phyloP scores from a whole-genome alignment of 2,329 filamentous ascomycete species.

The Ciborinia camelliae region DNA sequence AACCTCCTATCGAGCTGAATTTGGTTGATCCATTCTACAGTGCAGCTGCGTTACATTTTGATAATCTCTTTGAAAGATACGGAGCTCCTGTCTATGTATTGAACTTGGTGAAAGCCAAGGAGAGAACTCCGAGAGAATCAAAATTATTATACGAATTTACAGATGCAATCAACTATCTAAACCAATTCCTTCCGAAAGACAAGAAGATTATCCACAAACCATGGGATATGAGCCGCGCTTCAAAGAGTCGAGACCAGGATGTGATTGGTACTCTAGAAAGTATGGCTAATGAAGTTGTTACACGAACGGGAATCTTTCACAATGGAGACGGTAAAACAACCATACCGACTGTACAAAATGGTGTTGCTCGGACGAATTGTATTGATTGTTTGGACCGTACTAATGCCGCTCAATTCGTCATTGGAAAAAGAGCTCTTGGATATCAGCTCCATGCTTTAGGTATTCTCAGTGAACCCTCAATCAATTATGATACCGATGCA shows the following conservation, averaged over 20 bases:
- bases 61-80: slow-evolving; percentile 90
- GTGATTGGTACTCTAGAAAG: slow-evolving; percentile 88
- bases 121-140: slow-evolving; percentile 85
- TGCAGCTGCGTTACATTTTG: slow-evolving; percentile 89
- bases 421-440: slow-evolving; percentile 89
- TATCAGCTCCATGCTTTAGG: slow-evolving; percentile 90
- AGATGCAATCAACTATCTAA: slow-evolving; percentile 83
- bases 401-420: slow-evolving; percentile 96
- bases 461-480: slow-evolving; percentile 71
- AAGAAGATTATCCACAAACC: slow-evolving; percentile 91
- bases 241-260: slow-evolving; percentile 87
- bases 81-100: slow-evolving; percentile 88
- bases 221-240: slow-evolving; percentile 97
- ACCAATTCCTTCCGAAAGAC: slow-evolving; percentile 80
- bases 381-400: slow-evolving; percentile 97
- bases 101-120: slow-evolving; percentile 85
- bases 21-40: slow-evolving; percentile 95
- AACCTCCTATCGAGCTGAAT: slow-evolving; percentile 92
- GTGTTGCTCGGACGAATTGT: slow-evolving; percentile 91
- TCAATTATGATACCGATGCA: slow-evolving; percentile 93
- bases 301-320: slow-evolving; percentile 87
- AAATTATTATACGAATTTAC: slow-evolving; percentile 87
- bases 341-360: slow-evolving; percentile 75
- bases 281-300: slow-evolving; percentile 84
- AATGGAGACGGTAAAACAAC: slow-evolving; percentile 74